Base-by-base conservation (phyloP, 768 basidiomycete species). In the Russula olivacea region DNA sequence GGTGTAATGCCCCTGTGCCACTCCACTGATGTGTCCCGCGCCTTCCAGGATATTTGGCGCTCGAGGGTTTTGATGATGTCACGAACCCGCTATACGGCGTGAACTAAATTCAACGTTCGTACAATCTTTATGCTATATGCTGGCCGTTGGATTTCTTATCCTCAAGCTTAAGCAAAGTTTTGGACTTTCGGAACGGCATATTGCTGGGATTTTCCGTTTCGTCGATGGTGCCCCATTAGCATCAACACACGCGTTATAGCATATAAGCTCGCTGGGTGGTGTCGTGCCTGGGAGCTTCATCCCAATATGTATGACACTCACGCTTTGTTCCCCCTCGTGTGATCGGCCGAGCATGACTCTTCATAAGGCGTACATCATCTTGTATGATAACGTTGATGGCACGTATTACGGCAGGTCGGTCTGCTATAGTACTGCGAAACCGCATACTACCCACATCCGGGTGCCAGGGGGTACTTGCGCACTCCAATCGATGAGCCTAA, bases 401-500 rank as follows among this genome's bases (percentile, higher is more conserved):
- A 47, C 58, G 45, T 30, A 45, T 59, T 43, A 63, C 58, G 54
- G 30, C 45, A 36, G 54, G 45, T 47, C 25, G 19, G 43, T 48
- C 36, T 32, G 43, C 5, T 25, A 34, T 36, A 36, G 11, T 36
- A 36, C 36, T n/a, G 38, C 19, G 30, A 53, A 41, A 49, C 53
- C 43, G 17, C 50, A 54, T 49, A 61, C 14, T 49, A 55, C 47
- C 58, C 47, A 55, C 40, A 43, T 21, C 12, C 28, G 21, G 47
- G 47, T 49, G 4, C 41, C 58, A 55, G 63, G 63, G 50, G 41
- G 45, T 32, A 43, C 12, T 10, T 53, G 14, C 17, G 25, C 43
- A 14, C 50, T 50, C 63, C 58, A 30, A 60, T 64, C 54, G 63
- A 60, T 64, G 49, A 28, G n/a, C 51, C 53, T 25, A 49, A 53